phyloP scores from a whole-genome alignment of 441 rosid genomes.

The Populus hybrid region DNA sequence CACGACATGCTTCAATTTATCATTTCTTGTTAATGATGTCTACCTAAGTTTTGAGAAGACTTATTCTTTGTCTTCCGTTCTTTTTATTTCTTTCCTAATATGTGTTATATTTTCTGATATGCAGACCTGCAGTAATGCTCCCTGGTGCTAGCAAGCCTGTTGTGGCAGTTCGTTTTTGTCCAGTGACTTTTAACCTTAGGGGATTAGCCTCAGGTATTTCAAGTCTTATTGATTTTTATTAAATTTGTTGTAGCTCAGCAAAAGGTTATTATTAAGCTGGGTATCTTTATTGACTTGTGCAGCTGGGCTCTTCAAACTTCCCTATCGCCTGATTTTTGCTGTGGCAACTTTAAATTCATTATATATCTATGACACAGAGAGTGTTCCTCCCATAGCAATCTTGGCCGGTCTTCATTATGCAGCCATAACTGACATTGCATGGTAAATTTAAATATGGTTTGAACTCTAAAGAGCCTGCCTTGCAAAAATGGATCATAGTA shows the following conservation, averaged over 20 bases:
- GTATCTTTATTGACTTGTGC: conserved; percentile 30
- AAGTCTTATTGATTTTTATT: neutral
- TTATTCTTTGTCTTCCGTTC: neutral
- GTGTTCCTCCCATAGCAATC: conserved; percentile 65
- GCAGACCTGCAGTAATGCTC: conserved; percentile 82
- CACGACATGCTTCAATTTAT: conserved; percentile 26
- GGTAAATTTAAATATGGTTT: conserved; percentile 38
- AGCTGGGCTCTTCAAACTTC: conserved; percentile 88
- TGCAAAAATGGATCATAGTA: neutral
- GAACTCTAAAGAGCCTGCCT: neutral
- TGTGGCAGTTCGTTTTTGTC: conserved; percentile 85
- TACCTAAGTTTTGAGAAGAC: neutral
- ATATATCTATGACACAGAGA: conserved; percentile 85
- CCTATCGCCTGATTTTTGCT: conserved; percentile 84
- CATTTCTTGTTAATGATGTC: conserved; percentile 9
- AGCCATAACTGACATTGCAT: conserved; percentile 82
- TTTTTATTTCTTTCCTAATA: neutral
- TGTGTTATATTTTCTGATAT: conserved; percentile 13
- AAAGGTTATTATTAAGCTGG: conserved; percentile 10
- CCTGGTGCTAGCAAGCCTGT: conserved; percentile 89
- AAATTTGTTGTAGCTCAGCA: conserved; percentile 4
- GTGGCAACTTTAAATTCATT: conserved; percentile 86
- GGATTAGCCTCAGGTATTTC: conserved; percentile 58
- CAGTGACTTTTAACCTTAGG: conserved; percentile 55
- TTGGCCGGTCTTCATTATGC: conserved; percentile 95